A percentile compares a stretch with the other conserved stretches of the same genome.
These are phyloP conservation scores for Fusarium avenaceum DNA, from an alignment of 2,329 filamentous ascomycete species.

Conservation along the genomic window DNA sequence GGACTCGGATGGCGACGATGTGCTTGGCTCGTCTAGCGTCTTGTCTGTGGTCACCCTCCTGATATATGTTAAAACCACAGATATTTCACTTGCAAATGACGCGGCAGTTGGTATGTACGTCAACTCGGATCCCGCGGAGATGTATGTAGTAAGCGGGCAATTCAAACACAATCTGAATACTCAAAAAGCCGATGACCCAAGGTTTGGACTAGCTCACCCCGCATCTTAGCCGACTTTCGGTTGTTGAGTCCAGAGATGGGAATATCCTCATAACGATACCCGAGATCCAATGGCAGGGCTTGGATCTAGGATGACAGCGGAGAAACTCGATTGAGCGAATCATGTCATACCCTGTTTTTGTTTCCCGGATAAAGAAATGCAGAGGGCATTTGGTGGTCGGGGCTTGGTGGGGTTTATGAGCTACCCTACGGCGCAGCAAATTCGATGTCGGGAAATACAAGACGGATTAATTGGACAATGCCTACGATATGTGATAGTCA, in stretches of 20 bases:
- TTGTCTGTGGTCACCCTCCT: neutral
- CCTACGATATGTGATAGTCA: too few relatives aligned
- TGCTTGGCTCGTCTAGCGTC: neutral
- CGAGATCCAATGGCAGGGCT: constrained; percentile 10
- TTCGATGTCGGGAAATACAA: neutral
- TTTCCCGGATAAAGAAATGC: constrained; percentile 6
- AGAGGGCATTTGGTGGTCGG: neutral
- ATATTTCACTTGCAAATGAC: neutral
- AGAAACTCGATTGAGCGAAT: constrained; percentile 18
- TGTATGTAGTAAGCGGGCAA: neutral
- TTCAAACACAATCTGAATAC: neutral
- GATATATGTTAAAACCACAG: too few relatives aligned
- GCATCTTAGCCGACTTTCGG: constrained; percentile 25
- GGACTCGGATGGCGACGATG: neutral
- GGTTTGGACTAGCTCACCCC: constrained; percentile 16
- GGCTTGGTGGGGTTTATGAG: neutral
- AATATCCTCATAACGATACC: constrained; percentile 4
- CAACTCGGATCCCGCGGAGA: neutral
- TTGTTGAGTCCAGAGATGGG: neutral
- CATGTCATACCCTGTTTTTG: neutral
- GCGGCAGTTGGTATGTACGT: neutral
- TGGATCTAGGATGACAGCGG: neutral
- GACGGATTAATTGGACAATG: neutral
- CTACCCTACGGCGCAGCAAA: neutral
- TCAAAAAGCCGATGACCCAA: neutral